Base-by-base conservation (phyloP, 768 basidiomycete species). In the Mrakia blollopis region DNA sequence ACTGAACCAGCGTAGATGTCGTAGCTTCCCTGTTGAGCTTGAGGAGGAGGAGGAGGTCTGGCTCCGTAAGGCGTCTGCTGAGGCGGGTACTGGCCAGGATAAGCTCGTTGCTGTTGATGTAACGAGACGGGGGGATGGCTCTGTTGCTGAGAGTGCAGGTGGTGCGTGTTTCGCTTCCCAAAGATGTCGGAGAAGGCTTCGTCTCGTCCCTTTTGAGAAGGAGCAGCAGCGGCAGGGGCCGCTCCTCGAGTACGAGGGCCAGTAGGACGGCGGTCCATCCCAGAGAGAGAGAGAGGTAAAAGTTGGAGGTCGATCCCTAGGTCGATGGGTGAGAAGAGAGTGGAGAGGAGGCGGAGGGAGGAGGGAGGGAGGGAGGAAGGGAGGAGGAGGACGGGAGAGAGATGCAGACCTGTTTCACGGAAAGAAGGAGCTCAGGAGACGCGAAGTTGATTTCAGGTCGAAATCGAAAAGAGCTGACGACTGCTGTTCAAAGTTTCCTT, bases 121-220 rank as follows among this genome's bases (percentile, higher is more conserved):
- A 71, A n/a, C 30, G 67, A n/a, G n/a, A 52, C 23, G 16, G 47
- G 32, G 13, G 76, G 52, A 11, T 61, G 30, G 62, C 37, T 72
- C 63, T 74, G 73, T 16, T 60, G 74, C 28, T 75, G 74, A 9
- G 76, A 54, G 52, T 69, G 50, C 44, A 70, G 67, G 47, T 78
- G 72, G 52, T 78, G 77, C 3, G 77, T 78, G 68, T 74, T 74
- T 44, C 77, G 25, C 25, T 73, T 52, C 18, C 77, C 77, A 71
- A 78, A 78, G 77, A 78, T 78, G 57, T 78, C 73, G 16, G 77
- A 74, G 73, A 78, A 78, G 57, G 77, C 77, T 47, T 78, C 67
- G 72, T 78, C 77, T 9, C 77, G 32, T 28, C 67, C 25, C 39
- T 62, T 37, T 30, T 62, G 73, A 9, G 25, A 52, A 28, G 73